A percentile compares a stretch with the other conserved stretches of the same genome.
phyloP scores from a whole-genome alignment of 1,284 basidiomycete genomes.

The Cryptococcus sp. region DNA sequence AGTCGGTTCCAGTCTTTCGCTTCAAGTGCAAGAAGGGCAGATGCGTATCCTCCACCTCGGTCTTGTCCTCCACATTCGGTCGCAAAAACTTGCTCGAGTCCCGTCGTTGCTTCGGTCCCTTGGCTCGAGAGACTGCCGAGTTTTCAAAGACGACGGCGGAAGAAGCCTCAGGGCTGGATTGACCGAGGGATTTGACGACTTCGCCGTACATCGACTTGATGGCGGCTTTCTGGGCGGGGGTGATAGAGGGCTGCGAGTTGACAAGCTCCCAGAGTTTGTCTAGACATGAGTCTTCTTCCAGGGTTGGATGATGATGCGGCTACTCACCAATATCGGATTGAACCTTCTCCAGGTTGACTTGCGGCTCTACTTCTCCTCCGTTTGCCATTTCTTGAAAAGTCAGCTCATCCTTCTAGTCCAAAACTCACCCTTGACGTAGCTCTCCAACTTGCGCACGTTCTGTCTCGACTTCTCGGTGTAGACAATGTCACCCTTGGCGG shows the following conservation, averaged over 20 bases:
- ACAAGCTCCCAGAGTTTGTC: conserved; percentile 95
- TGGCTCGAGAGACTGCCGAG: conserved; percentile 27
- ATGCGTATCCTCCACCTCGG: conserved; percentile 79
- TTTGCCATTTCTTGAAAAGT: conserved; percentile 79
- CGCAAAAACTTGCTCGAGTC: conserved; percentile 92
- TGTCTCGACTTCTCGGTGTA: conserved; percentile 92
- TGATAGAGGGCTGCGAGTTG: conserved; percentile 93
- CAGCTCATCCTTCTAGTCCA: neutral
- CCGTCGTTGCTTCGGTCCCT: conserved; percentile 55
- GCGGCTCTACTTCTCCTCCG: conserved; percentile 73
- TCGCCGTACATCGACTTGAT: conserved; percentile 97
- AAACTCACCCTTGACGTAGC: conserved; percentile 68
- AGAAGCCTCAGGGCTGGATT: conserved; percentile 52
- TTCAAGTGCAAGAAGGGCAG: conserved; percentile 93
- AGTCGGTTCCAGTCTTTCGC: conserved; percentile 90
- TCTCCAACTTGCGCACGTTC: conserved; percentile 93
- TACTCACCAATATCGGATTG: conserved; percentile 77
- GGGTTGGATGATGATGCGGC: no score
- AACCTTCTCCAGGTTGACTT: conserved; percentile 91
- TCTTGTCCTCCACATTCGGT: conserved; percentile 64
- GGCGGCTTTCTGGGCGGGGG: conserved; percentile 91
- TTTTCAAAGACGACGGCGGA: conserved; percentile 12
- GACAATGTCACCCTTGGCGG: conserved; percentile 85
- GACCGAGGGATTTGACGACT: conserved; percentile 70
- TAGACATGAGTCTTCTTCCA: conserved; percentile 17